Conservation (phyloP, 139 green algal species). For the Desmodesmus armatus region DNA sequence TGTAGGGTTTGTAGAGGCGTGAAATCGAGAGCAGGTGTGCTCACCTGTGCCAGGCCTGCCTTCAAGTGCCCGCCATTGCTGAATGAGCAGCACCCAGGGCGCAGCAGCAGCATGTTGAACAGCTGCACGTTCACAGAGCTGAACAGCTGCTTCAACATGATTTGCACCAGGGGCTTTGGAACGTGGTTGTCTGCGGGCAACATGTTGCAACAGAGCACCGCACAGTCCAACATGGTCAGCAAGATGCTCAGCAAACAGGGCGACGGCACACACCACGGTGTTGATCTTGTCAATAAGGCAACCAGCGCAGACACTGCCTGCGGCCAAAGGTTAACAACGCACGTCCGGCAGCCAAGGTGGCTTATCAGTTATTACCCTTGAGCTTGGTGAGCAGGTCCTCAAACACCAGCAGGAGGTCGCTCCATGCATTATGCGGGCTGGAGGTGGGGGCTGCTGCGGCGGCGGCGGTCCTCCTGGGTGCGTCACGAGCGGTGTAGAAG, state of each 20-base stretch:
- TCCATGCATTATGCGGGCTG: constrained; percentile 80
- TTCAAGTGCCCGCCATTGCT: constrained; percentile 99
- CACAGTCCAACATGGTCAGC: too few species aligned
- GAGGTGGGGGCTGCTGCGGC: constrained; percentile 2
- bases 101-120: constrained; percentile 99
- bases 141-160: constrained; percentile 68
- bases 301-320: too few species aligned
- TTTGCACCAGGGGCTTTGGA: constrained; percentile 89
- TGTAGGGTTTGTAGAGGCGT: too few species aligned
- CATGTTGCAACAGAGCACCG: too few species aligned
- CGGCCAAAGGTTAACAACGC: too few species aligned
- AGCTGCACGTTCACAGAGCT: constrained; percentile 99
- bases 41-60: constrained; percentile 86
- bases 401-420: constrained; percentile 88
- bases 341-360: too few species aligned
- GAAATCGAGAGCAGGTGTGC: too few species aligned
- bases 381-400: constrained; percentile 87
- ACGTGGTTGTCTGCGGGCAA: constrained; percentile 90
- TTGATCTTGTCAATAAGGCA: too few species aligned
- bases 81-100: constrained; percentile 99
- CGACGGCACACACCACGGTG: too few species aligned
- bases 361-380: too few species aligned
- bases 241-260: too few species aligned
- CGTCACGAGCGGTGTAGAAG: constrained; percentile 81
- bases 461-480: not conserved